These are phyloP conservation scores for Pisolithus sp. DNA, from an alignment of 768 basidiomycete species.

Conservation along the genomic window DNA sequence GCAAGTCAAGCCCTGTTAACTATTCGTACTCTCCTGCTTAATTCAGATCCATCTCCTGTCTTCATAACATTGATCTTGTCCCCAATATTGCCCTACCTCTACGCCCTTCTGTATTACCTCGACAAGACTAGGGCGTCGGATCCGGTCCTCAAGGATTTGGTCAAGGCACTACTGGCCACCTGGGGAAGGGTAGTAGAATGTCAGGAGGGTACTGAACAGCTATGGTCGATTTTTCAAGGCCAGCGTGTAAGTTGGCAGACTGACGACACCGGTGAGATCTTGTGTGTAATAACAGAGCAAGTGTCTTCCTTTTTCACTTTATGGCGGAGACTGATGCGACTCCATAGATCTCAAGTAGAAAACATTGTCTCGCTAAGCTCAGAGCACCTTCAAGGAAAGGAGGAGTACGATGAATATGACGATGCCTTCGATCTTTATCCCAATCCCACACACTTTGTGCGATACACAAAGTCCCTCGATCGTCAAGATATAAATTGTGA, in stretches of 20 bases:
- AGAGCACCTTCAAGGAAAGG: slow-evolving; percentile 35
- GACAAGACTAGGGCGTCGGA: slow-evolving; percentile 54
- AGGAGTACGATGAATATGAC: slow-evolving; percentile 38
- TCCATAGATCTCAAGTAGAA: slow-evolving; percentile 14
- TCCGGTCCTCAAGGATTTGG: slow-evolving; percentile 52
- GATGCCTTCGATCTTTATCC: slow-evolving; percentile 67
- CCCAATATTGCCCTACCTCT: slow-evolving; percentile 62
- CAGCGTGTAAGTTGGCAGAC: slow-evolving; percentile 51
- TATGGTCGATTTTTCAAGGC: slow-evolving; percentile 55
- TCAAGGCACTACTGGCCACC: slow-evolving; percentile 55
- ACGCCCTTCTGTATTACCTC: slow-evolving; percentile 54
- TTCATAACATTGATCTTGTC: slow-evolving; percentile 59
- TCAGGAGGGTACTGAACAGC: slow-evolving; percentile 43
- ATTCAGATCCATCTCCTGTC: slow-evolving; percentile 73
- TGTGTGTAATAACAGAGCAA: slow-evolving; percentile 35
- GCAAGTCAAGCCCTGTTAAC: slow-evolving; percentile 42
- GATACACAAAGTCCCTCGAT: slow-evolving; percentile 56
- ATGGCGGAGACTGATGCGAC: neutral
- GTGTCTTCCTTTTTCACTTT: slow-evolving; percentile 10
- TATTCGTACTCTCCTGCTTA: slow-evolving; percentile 54
- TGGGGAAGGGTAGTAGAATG: slow-evolving; percentile 67
- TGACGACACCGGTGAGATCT: slow-evolving; percentile 48
- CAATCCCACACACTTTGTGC: slow-evolving; percentile 64
- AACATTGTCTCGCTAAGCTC: slow-evolving; percentile 46
- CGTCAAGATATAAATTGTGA: slow-evolving; percentile 65